Conservation (phyloP, 768 basidiomycete species). For the Leccinum longicurvipes region DNA sequence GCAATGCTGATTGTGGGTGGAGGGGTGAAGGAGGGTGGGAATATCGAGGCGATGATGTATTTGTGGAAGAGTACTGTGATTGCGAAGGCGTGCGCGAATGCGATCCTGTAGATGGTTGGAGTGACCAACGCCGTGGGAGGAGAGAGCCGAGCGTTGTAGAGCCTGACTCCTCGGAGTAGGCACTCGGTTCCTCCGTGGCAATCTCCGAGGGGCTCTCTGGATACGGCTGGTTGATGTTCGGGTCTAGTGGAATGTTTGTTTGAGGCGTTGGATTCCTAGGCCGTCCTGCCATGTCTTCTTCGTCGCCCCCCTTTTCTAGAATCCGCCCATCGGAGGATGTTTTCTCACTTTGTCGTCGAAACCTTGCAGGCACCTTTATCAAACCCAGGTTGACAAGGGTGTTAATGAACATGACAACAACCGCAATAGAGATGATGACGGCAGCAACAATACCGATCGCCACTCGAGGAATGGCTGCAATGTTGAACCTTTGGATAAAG, state of each 20-base stretch:
- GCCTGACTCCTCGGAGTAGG: conserved; percentile 33
- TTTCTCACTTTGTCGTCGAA: conserved; percentile 16
- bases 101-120: conserved; percentile 27
- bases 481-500: conserved; percentile 62
- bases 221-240: conserved; percentile 41
- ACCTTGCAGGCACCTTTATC: conserved; percentile 19
- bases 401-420: conserved; percentile 69
- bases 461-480: conserved; percentile 76
- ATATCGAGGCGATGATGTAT: conserved; percentile 29
- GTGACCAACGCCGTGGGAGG: conserved; percentile 32
- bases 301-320: conserved; percentile 30
- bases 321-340: conserved; percentile 14
- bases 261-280: conserved; percentile 56
- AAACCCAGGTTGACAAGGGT: conserved; percentile 50
- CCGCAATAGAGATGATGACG: conserved; percentile 66
- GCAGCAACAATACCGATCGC: conserved; percentile 75
- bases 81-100: conserved; percentile 32
- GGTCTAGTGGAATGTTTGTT: conserved; percentile 39
- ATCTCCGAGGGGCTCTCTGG: conserved; percentile 35
- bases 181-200: conserved; percentile 21
- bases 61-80: conserved; percentile 30
- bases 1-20: conserved; percentile 22
- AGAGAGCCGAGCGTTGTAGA: conserved; percentile 35
- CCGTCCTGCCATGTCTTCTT: conserved; percentile 28
- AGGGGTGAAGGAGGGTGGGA: conserved; percentile 32